phyloP scores from a whole-genome alignment of 305 asterid species.

The Andrographis paniculata region DNA sequence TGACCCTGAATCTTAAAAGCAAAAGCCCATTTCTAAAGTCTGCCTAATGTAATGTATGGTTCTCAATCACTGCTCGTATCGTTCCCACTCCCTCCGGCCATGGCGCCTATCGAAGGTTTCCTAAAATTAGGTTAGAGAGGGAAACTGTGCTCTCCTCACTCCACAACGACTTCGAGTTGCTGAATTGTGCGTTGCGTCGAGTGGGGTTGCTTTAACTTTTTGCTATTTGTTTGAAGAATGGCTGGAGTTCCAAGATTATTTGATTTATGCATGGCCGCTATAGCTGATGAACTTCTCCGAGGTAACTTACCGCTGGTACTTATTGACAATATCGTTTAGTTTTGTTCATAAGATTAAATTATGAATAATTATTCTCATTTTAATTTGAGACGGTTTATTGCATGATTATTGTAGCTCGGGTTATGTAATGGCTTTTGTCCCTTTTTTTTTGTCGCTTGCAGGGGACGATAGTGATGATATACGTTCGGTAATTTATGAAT shows the following conservation, averaged over 20 bases:
- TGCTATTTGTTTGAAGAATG: constrained; percentile 23
- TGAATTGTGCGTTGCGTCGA: too few species aligned
- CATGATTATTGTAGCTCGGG: neutral
- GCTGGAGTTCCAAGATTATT: constrained; percentile 44
- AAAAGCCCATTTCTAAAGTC: too few species aligned
- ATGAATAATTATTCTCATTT: neutral
- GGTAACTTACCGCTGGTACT: constrained; percentile 32
- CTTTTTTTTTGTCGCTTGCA: constrained; percentile 19
- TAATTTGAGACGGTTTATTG: neutral
- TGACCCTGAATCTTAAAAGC: too few species aligned
- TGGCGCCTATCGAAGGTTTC: too few species aligned
- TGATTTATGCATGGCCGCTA: constrained; percentile 41
- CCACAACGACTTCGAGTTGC: too few species aligned
- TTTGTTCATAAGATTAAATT: too few species aligned
- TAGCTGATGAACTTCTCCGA: constrained; percentile 46
- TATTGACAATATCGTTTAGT: neutral
- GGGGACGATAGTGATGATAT: constrained; percentile 38
- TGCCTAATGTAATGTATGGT: too few species aligned
- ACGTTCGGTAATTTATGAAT: constrained; percentile 32
- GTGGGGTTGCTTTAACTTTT: too few species aligned
- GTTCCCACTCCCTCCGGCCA: too few species aligned
- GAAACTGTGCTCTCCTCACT: too few species aligned
- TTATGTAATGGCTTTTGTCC: neutral
- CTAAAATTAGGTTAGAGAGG: too few species aligned
- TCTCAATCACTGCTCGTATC: too few species aligned